These are phyloP conservation scores for Diversispora eburnea DNA, from an alignment of 192 early-diverging fungal species.

Conservation along the genomic window DNA sequence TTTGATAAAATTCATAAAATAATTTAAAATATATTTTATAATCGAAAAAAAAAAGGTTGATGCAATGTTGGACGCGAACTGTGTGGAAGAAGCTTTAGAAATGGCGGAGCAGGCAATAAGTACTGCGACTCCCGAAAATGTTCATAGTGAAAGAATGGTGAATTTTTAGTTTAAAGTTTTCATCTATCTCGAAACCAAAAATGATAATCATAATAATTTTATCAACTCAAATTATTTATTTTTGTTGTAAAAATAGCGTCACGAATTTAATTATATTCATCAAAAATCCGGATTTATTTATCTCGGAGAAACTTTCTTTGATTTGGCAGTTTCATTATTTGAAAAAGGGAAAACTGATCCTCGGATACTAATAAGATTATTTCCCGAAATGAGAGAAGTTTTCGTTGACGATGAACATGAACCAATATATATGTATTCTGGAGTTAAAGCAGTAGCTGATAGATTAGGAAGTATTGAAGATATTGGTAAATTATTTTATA, in stretches of 20 bases:
- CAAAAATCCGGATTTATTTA: conserved; percentile 63
- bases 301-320: conserved; percentile 62
- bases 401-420: conserved; percentile 25
- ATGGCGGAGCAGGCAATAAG: conserved; percentile 50
- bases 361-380: conserved; percentile 47
- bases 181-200: not conserved
- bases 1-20: no score
- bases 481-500: conserved; percentile 41
- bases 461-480: conserved; percentile 42
- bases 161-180: not conserved
- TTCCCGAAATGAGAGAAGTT: conserved; percentile 40
- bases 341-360: conserved; percentile 66
- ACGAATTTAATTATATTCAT: conserved; percentile 56
- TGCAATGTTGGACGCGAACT: conserved; percentile 51
- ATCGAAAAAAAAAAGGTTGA: conserved; percentile 40
- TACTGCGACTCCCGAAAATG: conserved; percentile 45
- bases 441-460: conserved; percentile 33
- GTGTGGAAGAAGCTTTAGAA: conserved; percentile 59
- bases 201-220: not conserved
- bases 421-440: conserved; percentile 41
- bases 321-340: conserved; percentile 60
- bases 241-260: conserved; percentile 22
- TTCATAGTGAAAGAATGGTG: conserved; percentile 47
- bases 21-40: no score
- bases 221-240: not conserved